A percentile compares a stretch with the other conserved stretches of the same genome.
These are phyloP conservation scores for Xerocomellus intermedius DNA, from an alignment of 768 basidiomycete genomes.

Conservation along the genomic window DNA sequence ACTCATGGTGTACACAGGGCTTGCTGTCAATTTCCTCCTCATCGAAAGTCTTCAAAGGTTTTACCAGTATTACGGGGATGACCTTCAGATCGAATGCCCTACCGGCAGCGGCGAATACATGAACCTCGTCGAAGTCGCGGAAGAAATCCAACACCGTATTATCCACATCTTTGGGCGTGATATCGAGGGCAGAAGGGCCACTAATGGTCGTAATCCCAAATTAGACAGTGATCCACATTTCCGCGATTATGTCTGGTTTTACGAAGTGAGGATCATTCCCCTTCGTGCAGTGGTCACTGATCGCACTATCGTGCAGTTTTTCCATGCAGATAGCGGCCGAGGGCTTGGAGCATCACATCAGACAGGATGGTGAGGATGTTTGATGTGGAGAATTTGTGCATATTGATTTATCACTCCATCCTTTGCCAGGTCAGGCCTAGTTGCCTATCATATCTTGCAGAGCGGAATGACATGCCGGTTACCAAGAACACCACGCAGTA, in stretches of 20 bases:
- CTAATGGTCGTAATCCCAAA: slow-evolving; percentile 86
- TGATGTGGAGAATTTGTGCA: too few relatives aligned
- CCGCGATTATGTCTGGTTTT: slow-evolving; percentile 95
- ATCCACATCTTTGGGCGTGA: slow-evolving; percentile 99
- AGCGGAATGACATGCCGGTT: slow-evolving; percentile 86
- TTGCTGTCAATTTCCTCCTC: slow-evolving; percentile 93
- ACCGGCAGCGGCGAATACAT: slow-evolving; percentile 97
- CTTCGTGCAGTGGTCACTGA: not conserved
- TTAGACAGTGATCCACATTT: slow-evolving; percentile 93
- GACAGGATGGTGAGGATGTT: slow-evolving; percentile 78
- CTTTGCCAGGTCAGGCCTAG: slow-evolving; percentile 71
- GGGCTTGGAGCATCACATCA: slow-evolving; percentile 98
- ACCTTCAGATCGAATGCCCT: slow-evolving; percentile 93
- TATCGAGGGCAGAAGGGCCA: slow-evolving; percentile 78
- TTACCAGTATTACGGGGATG: slow-evolving; percentile 96
- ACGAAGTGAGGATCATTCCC: slow-evolving; percentile 57
- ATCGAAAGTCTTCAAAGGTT: slow-evolving; percentile 97
- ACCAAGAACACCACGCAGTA: slow-evolving; percentile 92
- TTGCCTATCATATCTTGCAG: slow-evolving; percentile 89
- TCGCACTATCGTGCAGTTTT: slow-evolving; percentile 55
- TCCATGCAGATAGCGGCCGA: slow-evolving; percentile 90
- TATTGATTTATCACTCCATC: not conserved
- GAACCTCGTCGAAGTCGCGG: slow-evolving; percentile 91
- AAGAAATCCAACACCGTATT: slow-evolving; percentile 98
- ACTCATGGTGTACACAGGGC: slow-evolving; percentile 51